Conservation (phyloP, 208 protist species). For the Leishmania turanica region DNA sequence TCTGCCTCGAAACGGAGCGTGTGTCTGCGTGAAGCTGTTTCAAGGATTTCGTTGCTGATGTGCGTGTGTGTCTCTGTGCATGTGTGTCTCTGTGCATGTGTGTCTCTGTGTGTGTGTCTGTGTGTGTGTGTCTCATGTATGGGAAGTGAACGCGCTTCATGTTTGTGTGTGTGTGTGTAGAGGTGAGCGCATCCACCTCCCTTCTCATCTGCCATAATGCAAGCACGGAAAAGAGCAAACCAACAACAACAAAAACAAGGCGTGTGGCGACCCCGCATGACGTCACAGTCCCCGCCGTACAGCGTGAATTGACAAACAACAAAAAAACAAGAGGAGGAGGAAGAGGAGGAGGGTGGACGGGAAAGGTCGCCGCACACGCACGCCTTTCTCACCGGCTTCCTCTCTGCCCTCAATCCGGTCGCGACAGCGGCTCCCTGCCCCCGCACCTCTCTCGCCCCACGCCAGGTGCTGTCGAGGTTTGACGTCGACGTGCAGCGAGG, state of each 20-base stretch:
- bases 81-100: not conserved
- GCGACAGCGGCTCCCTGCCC: not conserved
- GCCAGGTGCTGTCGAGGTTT: not conserved
- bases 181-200: not conserved
- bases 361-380: not conserved
- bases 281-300: not conserved
- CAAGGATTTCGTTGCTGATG: not conserved
- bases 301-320: not conserved
- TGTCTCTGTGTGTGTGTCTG: not conserved
- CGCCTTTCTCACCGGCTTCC: not conserved
- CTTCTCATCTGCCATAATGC: not conserved
- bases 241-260: no score
- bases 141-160: not conserved
- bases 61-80: not conserved
- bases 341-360: not conserved
- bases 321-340: no score
- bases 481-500: not conserved
- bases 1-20: not conserved
- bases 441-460: not conserved
- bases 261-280: not conserved
- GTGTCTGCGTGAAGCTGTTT: not conserved
- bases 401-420: not conserved
- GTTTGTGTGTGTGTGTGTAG: not conserved
- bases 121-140: not conserved
- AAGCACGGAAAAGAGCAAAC: not conserved